Conservation (phyloP, 805 yeast genomes). For the Debaryomyces castellii region DNA sequence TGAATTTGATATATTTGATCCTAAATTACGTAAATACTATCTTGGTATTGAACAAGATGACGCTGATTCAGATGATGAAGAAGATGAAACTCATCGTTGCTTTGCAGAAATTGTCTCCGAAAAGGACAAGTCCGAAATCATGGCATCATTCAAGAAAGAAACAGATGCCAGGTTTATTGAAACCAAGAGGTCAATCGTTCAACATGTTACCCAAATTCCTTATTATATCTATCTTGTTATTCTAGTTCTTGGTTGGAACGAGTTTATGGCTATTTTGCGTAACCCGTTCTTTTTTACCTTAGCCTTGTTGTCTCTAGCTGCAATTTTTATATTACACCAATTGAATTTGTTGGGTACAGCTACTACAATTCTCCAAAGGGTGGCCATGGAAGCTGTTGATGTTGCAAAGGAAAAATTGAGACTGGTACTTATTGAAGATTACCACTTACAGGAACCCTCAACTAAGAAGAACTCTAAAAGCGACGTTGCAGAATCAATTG, state of each 20-base stretch:
- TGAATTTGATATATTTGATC: slow-evolving; percentile 45
- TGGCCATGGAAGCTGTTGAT: slow-evolving; percentile 53
- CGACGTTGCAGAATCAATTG: background rate
- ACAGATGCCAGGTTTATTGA: slow-evolving; percentile 80
- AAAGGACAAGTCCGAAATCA: slow-evolving; percentile 55
- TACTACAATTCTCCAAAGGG: slow-evolving; percentile 53
- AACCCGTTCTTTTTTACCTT: slow-evolving; percentile 81
- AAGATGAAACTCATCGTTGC: slow-evolving; percentile 28
- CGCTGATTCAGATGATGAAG: slow-evolving; percentile 24
- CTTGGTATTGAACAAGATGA: slow-evolving; percentile 12
- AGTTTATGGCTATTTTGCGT: slow-evolving; percentile 81
- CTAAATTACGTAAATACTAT: slow-evolving; percentile 17
- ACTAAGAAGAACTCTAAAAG: slow-evolving; percentile 2
- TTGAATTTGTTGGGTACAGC: slow-evolving; percentile 80
- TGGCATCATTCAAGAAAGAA: slow-evolving; percentile 64
- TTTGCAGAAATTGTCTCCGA: slow-evolving; percentile 61
- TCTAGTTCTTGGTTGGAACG: slow-evolving; percentile 90
- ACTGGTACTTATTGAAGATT: slow-evolving; percentile 57
- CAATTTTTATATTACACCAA: slow-evolving; percentile 63
- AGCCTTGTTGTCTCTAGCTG: slow-evolving; percentile 56
- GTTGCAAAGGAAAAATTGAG: slow-evolving; percentile 62
- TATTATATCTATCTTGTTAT: slow-evolving; percentile 73
- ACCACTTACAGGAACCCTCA: slow-evolving; percentile 17
- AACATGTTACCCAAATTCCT: slow-evolving; percentile 78
- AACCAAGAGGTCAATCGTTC: slow-evolving; percentile 82